A percentile compares a stretch with the other conserved stretches of the same genome.
phyloP scores from a whole-genome alignment of 192 early-diverging fungal species.

The Glomus cerebriforme region DNA sequence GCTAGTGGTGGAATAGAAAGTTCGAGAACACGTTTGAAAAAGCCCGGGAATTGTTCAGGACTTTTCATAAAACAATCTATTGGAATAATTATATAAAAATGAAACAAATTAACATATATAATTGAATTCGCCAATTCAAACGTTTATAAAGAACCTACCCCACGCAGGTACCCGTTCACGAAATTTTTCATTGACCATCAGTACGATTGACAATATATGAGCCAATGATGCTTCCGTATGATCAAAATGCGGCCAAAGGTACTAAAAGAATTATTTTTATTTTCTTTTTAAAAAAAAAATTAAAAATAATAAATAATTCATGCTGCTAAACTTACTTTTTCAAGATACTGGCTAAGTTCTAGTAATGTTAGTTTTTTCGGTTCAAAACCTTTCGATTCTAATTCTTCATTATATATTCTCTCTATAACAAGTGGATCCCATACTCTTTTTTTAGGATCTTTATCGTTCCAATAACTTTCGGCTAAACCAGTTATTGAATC shows the following conservation, averaged over 20 bases:
- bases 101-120: neutral
- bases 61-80: conserved; percentile 43
- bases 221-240: conserved; percentile 42
- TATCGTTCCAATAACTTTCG: conserved; percentile 43
- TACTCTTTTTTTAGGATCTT: conserved; percentile 28
- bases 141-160: conserved; percentile 42
- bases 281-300: neutral
- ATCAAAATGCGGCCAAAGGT: conserved; percentile 78
- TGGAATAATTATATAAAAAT: neutral
- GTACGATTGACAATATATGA: conserved; percentile 75
- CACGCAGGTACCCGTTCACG: conserved; percentile 67
- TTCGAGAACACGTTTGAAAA: conserved; percentile 59
- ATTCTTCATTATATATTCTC: conserved; percentile 61
- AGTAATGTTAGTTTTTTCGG: conserved; percentile 66
- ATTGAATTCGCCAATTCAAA: neutral
- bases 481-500: conserved; percentile 52
- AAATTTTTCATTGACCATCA: conserved; percentile 92
- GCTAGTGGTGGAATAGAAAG: conserved; percentile 44
- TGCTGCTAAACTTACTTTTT: conserved; percentile 53
- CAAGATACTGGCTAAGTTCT: conserved; percentile 78
- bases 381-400: conserved; percentile 53
- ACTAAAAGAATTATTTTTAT: conserved; percentile 47
- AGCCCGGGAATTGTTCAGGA: conserved; percentile 53
- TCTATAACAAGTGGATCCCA: conserved; percentile 60
- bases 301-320: neutral